These are phyloP conservation scores for Colletotrichum sp. DNA, from an alignment of 2,329 filamentous ascomycete species.

Conservation along the genomic window DNA sequence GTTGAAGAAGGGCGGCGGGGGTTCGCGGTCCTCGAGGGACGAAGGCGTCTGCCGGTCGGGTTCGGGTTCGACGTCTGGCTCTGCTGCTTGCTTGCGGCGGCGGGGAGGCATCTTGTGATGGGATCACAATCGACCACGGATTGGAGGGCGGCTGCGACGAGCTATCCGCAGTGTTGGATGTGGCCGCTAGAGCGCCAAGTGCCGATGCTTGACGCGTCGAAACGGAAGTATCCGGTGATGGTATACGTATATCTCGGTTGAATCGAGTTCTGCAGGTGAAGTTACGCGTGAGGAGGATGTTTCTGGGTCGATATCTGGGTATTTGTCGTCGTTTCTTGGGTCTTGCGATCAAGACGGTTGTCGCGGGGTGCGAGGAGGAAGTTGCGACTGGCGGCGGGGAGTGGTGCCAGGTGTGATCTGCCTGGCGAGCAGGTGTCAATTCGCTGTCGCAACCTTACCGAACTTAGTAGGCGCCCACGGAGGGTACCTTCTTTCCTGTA, in stretches of 20 bases:
- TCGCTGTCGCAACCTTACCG: not conserved
- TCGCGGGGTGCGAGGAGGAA: not conserved
- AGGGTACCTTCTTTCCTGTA: not conserved
- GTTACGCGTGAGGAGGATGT: not conserved
- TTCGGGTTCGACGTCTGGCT: not conserved
- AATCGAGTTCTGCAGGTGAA: not conserved
- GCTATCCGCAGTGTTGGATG: not conserved
- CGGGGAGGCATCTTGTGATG: not conserved
- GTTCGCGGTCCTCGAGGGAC: conserved; percentile 23
- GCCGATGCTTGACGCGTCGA: not conserved
- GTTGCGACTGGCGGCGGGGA: not conserved
- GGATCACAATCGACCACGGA: not conserved
- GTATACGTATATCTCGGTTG: no score
- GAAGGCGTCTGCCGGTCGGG: not conserved
- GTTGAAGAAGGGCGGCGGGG: conserved; percentile 55
- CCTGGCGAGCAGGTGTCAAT: not conserved
- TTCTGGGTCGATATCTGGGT: not conserved
- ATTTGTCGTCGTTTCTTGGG: not conserved
- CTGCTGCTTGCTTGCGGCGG: not conserved
- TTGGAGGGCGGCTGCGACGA: not conserved
- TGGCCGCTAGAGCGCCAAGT: not conserved
- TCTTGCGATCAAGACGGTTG: not conserved
- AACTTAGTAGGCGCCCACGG: not conserved
- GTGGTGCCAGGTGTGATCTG: not conserved
- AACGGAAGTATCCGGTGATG: not conserved